A percentile compares a stretch with the other conserved stretches of the same genome.
Evolutionary conservation across 176 grass and related monocot species (phyloP).

Genomic region (Zoysia japonica): DNA sequence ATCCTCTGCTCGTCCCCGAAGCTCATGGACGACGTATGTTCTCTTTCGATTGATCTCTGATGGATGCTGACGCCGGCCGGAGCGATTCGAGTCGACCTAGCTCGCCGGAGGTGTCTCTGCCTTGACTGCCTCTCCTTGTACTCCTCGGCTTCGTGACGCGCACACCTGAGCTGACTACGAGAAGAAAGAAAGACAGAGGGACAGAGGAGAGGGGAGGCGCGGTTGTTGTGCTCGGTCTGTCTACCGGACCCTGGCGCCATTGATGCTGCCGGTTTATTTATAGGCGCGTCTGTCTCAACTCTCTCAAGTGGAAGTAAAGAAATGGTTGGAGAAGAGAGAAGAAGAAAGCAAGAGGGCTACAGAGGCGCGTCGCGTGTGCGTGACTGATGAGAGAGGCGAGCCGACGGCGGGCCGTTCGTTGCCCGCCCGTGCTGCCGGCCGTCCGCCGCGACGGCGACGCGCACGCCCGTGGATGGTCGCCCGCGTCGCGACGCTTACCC

Average conservation of each 20-base stretch:
- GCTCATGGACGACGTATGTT: background rate
- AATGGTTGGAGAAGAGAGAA: too few relatives aligned
- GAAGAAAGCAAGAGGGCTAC: background rate
- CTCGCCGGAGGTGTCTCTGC: background rate
- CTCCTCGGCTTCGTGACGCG: background rate
- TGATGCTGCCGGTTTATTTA: background rate
- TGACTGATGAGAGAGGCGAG: background rate
- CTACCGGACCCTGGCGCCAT: background rate
- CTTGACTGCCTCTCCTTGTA: too few relatives aligned
- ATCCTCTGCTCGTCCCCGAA: background rate
- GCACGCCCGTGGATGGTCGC: conserved; percentile 31
- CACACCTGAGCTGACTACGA: background rate
- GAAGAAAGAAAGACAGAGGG: too few relatives aligned
- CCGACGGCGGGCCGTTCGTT: conserved; percentile 13
- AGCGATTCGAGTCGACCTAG: too few relatives aligned
- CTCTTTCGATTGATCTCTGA: background rate
- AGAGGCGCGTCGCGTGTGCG: background rate
- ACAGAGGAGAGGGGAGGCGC: background rate
- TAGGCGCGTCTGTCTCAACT: background rate
- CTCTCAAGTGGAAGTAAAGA: background rate
- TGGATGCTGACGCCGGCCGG: background rate
- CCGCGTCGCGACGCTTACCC: background rate
- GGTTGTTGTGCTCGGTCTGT: background rate
- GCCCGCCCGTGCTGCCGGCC: background rate
- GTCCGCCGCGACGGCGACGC: conserved; percentile 4